Percentiles rank a stretch among this genome's conserved stretches.
Conservation (phyloP, 306 rosid genomes). For the Vicia villosa region DNA sequence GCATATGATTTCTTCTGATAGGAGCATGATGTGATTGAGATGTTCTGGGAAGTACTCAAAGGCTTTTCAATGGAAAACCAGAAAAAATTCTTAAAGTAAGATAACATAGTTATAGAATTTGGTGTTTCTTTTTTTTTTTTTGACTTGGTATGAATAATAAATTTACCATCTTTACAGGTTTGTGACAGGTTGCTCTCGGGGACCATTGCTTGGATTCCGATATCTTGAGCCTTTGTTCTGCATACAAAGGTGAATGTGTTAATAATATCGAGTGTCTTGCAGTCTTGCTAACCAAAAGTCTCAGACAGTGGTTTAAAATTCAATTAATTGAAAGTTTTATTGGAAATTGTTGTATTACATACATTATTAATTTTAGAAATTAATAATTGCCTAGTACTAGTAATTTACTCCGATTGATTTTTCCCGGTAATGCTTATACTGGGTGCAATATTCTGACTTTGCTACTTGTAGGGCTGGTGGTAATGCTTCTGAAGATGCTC, state of each 20-base stretch:
- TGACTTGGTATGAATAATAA: slow-evolving; percentile 26
- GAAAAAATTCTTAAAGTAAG: slow-evolving; percentile 92
- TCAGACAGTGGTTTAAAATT: background rate
- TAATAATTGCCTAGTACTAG: slow-evolving; percentile 3
- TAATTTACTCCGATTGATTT: background rate
- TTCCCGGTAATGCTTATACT: background rate
- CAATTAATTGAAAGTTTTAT: background rate
- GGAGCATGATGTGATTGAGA: slow-evolving; percentile 91
- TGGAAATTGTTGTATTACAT: background rate
- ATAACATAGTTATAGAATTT: slow-evolving; percentile 24
- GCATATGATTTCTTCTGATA: slow-evolving; percentile 43
- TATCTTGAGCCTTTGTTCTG: slow-evolving; percentile 91
- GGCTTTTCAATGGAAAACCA: slow-evolving; percentile 84
- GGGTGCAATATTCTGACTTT: slow-evolving; percentile 31
- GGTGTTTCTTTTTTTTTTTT: slow-evolving; percentile 5
- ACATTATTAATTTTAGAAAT: background rate
- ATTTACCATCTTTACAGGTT: slow-evolving; percentile 55
- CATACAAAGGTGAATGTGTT: slow-evolving; percentile 78
- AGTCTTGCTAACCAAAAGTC: background rate
- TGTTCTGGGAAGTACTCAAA: slow-evolving; percentile 95
- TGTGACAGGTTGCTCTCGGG: slow-evolving; percentile 98
- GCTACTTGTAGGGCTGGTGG: slow-evolving; percentile 76
- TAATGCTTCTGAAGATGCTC: slow-evolving; percentile 87
- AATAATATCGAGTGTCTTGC: background rate
- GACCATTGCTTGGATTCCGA: slow-evolving; percentile 93